phyloP scores from a whole-genome alignment of 2,329 filamentous ascomycete species.

The Trichoderma breve region DNA sequence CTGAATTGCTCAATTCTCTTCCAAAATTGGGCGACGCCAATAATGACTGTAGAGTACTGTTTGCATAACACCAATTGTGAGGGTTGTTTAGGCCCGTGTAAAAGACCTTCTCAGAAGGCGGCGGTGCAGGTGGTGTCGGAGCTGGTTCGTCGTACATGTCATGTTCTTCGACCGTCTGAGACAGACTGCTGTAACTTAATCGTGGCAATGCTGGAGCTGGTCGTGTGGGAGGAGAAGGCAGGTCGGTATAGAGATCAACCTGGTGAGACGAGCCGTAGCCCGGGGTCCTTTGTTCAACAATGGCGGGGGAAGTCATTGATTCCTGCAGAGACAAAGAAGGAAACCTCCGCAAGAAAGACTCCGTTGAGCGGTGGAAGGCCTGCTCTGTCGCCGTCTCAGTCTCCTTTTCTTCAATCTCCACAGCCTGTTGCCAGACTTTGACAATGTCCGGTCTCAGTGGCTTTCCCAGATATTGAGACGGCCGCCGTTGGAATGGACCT shows the following conservation, averaged over 20 bases:
- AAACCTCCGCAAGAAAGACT: constrained; percentile 81
- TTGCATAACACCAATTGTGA: constrained; percentile 85
- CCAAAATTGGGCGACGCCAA: constrained; percentile 70
- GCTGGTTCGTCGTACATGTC: constrained; percentile 39
- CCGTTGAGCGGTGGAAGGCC: constrained; percentile 65
- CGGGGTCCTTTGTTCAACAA: constrained; percentile 27
- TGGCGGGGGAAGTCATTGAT: constrained; percentile 53
- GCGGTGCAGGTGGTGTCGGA: constrained; percentile 35
- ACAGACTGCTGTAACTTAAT: constrained; percentile 77
- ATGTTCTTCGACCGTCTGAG: constrained; percentile 37
- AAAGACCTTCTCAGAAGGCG: constrained; percentile 36
- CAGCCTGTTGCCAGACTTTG: constrained; percentile 73
- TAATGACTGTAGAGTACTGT: constrained; percentile 81
- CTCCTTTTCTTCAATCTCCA: constrained; percentile 57
- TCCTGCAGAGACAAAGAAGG: constrained; percentile 64
- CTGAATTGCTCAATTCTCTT: constrained; percentile 57
- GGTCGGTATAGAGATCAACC: constrained; percentile 45
- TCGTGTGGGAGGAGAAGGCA: constrained; percentile 59
- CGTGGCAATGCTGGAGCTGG: constrained; percentile 67
- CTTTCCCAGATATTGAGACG: constrained; percentile 51
- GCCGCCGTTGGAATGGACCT: constrained; percentile 17
- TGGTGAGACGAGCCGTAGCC: constrained; percentile 33
- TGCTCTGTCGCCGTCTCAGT: constrained; percentile 45
- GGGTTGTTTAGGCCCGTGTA: constrained; percentile 74
- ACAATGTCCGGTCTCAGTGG: constrained; percentile 80